Evolutionary conservation across 2,329 filamentous ascomycete genomes (phyloP).

Genomic region (Claviceps citrina): DNA sequence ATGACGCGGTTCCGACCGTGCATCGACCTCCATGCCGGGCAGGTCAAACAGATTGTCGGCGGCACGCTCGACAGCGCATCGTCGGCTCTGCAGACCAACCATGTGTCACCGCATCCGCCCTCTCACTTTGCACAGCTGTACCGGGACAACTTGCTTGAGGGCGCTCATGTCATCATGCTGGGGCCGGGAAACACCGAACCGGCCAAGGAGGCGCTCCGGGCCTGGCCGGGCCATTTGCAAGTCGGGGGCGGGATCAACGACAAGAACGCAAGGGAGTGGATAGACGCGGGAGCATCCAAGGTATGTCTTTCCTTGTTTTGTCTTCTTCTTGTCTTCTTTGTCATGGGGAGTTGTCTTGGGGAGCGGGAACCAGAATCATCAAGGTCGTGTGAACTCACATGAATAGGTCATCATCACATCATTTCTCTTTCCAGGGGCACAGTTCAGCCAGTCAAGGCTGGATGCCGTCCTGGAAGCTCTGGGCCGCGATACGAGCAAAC

Average conservation of each 20-base stretch:
- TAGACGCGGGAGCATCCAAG: conserved; percentile 77
- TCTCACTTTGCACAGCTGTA: conserved; percentile 73
- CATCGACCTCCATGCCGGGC: conserved; percentile 92
- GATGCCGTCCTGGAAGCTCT: conserved; percentile 59
- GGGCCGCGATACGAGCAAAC: conserved; percentile 57
- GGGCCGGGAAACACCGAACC: conserved; percentile 74
- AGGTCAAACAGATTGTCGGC: conserved; percentile 97
- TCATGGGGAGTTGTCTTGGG: too few relatives aligned
- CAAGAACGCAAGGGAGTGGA: conserved; percentile 70
- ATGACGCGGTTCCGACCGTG: conserved; percentile 96
- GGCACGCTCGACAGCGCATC: conserved; percentile 65
- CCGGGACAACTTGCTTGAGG: conserved; percentile 53
- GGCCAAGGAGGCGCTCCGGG: conserved; percentile 57
- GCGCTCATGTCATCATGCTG: conserved; percentile 93
- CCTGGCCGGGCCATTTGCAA: conserved; percentile 71
- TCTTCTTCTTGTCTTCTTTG: neutral
- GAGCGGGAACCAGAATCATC: too few relatives aligned
- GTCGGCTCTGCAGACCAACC: conserved; percentile 69
- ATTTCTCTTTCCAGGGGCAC: conserved; percentile 73
- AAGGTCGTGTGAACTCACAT: too few relatives aligned
- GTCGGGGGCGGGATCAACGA: conserved; percentile 90
- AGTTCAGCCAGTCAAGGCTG: conserved; percentile 64
- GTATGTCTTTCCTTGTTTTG: conserved; percentile 27
- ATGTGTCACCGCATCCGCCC: conserved; percentile 71
- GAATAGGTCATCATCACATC: conserved; percentile 89